Evolutionary conservation across 352 stramenopile genomes (phyloP), one percentile per base, ranked within the genome.

Genomic region (Phytophthora hibernalis): DNA sequence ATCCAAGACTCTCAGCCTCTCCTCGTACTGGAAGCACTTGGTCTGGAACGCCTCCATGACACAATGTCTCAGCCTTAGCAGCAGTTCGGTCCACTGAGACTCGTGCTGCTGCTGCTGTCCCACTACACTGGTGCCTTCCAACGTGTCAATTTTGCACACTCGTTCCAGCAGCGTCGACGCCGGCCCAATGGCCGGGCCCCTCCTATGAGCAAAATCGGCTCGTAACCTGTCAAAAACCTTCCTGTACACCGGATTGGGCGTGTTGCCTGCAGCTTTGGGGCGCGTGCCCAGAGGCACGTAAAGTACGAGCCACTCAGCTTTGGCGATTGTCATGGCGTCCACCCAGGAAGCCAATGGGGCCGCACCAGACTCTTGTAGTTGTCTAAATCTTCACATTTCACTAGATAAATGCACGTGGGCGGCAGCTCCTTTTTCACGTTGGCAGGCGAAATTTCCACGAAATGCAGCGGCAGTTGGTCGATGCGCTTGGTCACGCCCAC

Each of bases 281-380:
- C 78, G 85, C 28, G 85, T 95, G 5, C 88, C 88, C n/a, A 96
- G 66, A 21, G 88, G 88, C n/a, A 96, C 86, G 61, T 95, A 96
- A 1, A 94, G 72, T 37, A 95, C 66, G 48, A 96, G 81, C 84
- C 85, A 96, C 58, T 96, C 86, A 12, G 90, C 69, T 13, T 77
- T 75, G 1, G 71, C 73, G 13, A 73, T 68, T 43, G 82, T 89
- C 88, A 96, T 95, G 28, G 69, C 72, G 28, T 92, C 84, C 26
- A 91, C 76, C 88, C 88, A 96, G 2, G 72, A 64, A 2, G 62
- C 54, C 37, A 96, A 66, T 3, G 80, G 64, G 68, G 61, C 28
- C 87, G 80, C 10, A 92, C 79, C 10, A 50, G 67, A 10, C 47
- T 62, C 22, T 85, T 86, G 70, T 96, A 96, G 24, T 61, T 68